A percentile compares a stretch with the other conserved stretches of the same genome.
These are phyloP conservation scores for Steccherinum ochraceum DNA, from an alignment of 768 basidiomycete species.

Conservation along the genomic window DNA sequence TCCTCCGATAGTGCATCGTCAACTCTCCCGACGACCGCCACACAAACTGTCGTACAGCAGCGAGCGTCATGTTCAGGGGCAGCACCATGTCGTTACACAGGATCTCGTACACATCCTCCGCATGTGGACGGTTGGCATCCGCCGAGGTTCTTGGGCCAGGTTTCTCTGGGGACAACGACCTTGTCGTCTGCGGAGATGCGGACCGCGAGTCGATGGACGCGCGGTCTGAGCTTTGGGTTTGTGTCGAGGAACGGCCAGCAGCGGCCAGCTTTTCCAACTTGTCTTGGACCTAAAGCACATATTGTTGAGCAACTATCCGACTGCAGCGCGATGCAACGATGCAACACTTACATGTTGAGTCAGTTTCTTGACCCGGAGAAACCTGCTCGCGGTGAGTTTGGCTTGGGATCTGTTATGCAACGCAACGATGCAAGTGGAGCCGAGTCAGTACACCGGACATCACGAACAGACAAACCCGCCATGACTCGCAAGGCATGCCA, in stretches of 20 bases:
- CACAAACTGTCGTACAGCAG: constrained; percentile 82
- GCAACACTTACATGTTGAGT: constrained; percentile 62
- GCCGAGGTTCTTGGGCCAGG: background rate
- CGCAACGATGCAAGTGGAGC: too few relatives aligned
- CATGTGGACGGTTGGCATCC: constrained; percentile 18
- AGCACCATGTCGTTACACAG: constrained; percentile 82
- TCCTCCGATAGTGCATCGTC: constrained; percentile 66
- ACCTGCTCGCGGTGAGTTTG: constrained; percentile 83
- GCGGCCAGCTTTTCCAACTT: constrained; percentile 59
- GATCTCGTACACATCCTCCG: constrained; percentile 80
- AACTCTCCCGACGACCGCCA: constrained; percentile 76
- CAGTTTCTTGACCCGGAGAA: constrained; percentile 82
- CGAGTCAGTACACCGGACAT: too few relatives aligned
- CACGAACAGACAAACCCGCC: background rate
- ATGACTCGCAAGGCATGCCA: constrained; percentile 3
- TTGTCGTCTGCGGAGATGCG: background rate
- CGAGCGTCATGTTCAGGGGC: constrained; percentile 84
- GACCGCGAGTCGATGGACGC: constrained; percentile 2
- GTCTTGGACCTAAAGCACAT: constrained; percentile 75
- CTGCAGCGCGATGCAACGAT: too few relatives aligned
- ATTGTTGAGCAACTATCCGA: too few relatives aligned
- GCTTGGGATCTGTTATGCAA: constrained; percentile 57
- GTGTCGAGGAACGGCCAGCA: constrained; percentile 22
- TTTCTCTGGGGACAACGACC: background rate
- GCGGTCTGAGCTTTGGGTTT: constrained; percentile 15